Percentiles rank a stretch among this genome's conserved stretches.
phyloP scores from a whole-genome alignment of 768 basidiomycete species.

The Albatrellus ellisii region DNA sequence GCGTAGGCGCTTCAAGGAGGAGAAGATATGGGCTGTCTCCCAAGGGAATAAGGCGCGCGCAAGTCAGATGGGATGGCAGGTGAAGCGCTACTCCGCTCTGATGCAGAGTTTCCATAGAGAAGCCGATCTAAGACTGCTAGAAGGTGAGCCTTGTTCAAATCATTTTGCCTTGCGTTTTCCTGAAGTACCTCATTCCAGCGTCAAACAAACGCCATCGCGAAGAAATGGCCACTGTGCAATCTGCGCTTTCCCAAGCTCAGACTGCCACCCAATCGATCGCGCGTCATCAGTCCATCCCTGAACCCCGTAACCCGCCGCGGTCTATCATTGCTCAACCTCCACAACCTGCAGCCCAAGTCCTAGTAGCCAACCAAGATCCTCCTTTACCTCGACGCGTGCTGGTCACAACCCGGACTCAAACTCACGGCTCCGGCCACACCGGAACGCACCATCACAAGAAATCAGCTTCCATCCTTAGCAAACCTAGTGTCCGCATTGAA shows the following conservation, averaged over 20 bases:
- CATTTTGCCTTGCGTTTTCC: not conserved
- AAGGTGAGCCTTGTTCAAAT: constrained; percentile 31
- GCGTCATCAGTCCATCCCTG: not conserved
- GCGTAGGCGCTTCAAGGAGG: constrained; percentile 71
- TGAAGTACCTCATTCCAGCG: constrained; percentile 13
- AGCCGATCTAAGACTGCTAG: constrained; percentile 54
- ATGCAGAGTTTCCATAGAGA: constrained; percentile 74
- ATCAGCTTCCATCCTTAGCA: constrained; percentile 8
- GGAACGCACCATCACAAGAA: constrained; percentile 8
- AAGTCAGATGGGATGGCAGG: constrained; percentile 72
- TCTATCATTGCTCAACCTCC: not conserved
- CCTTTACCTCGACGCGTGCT: not conserved
- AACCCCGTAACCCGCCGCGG: constrained; percentile 5
- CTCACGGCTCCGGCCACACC: constrained; percentile 5
- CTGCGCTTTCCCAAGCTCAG: constrained; percentile 9
- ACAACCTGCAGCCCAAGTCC: not conserved
- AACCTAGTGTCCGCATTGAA: constrained; percentile 13
- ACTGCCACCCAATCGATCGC: constrained; percentile 5
- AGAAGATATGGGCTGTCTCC: constrained; percentile 76
- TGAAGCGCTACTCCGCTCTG: constrained; percentile 65
- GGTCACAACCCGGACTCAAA: constrained; percentile 2
- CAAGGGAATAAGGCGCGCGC: constrained; percentile 68
- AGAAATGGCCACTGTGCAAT: constrained; percentile 9
- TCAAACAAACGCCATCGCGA: constrained; percentile 16
- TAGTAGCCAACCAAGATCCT: not conserved